phyloP scores from a whole-genome alignment of 805 yeast genomes.

The Wickerhamia fluorescens region DNA sequence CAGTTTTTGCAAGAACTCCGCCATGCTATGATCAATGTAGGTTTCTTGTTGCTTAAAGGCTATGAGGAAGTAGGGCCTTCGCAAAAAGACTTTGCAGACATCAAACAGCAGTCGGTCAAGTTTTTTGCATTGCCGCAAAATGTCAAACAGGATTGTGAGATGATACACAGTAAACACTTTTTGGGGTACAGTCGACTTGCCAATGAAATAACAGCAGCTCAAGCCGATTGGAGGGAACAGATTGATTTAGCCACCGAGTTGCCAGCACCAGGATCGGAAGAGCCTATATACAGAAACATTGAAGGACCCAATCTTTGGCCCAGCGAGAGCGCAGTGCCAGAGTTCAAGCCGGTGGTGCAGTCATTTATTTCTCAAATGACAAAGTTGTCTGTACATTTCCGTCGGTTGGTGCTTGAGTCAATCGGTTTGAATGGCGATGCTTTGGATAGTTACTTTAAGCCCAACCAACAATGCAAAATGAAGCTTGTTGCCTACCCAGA shows the following conservation, averaged over 20 bases:
- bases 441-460: slow-evolving; percentile 44
- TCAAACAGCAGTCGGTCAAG: slow-evolving; percentile 32
- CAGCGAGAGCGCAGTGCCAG: slow-evolving; percentile 32
- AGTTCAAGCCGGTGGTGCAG: slow-evolving; percentile 35
- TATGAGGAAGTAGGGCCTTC: slow-evolving; percentile 27
- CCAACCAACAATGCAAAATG: slow-evolving; percentile 45
- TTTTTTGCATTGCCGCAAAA: slow-evolving; percentile 42
- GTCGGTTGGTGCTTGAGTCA: slow-evolving; percentile 47
- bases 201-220: slow-evolving; percentile 48
- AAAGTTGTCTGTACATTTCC: slow-evolving; percentile 33
- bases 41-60: slow-evolving; percentile 44
- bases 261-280: slow-evolving; percentile 32
- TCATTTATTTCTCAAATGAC: slow-evolving; percentile 42
- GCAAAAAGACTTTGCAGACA: slow-evolving; percentile 25
- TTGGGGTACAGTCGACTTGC: slow-evolving; percentile 52
- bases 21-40: slow-evolving; percentile 48
- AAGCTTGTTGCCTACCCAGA: slow-evolving; percentile 56
- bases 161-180: slow-evolving; percentile 53
- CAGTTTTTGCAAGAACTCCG: slow-evolving; percentile 33
- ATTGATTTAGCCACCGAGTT: slow-evolving; percentile 52
- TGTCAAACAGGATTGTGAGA: slow-evolving; percentile 40
- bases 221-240: slow-evolving; percentile 56
- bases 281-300: slow-evolving; percentile 39
- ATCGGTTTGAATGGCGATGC: slow-evolving; percentile 41
- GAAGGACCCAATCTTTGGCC: slow-evolving; percentile 58